These are phyloP conservation scores for Chrysanthemum lavandulifolium DNA, from an alignment of 129 eudicot genomes.

Conservation along the genomic window DNA sequence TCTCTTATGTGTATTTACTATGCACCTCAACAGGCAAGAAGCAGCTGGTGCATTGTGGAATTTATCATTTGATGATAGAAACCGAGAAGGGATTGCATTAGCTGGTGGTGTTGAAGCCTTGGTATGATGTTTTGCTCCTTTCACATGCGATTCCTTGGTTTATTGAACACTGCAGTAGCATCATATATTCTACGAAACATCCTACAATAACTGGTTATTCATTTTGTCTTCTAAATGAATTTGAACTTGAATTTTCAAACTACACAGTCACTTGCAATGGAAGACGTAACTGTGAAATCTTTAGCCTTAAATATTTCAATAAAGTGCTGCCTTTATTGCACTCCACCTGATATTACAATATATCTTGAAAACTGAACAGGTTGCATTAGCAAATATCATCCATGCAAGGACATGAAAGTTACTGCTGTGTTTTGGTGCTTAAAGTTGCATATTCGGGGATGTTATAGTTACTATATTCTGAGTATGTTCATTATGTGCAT, in stretches of 20 bases:
- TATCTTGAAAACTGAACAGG: not conserved
- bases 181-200: constrained; percentile 6
- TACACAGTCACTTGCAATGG: not conserved
- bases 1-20: not conserved
- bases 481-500: not conserved
- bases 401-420: too few species aligned
- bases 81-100: constrained; percentile 90
- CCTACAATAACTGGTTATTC: not conserved
- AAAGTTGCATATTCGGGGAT: too few species aligned
- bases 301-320: not conserved
- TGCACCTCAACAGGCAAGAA: constrained; percentile 65
- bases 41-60: constrained; percentile 99
- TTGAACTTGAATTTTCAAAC: not conserved
- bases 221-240: constrained; percentile 8
- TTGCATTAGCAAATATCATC: too few species aligned
- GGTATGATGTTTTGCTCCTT: constrained; percentile 51
- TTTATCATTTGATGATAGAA: constrained; percentile 91
- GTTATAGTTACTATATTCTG: too few species aligned
- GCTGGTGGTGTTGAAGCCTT: constrained; percentile 98
- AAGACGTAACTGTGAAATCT: not conserved
- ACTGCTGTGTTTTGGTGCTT: too few species aligned
- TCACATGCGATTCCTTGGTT: constrained; percentile 8
- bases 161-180: constrained; percentile 14
- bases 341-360: constrained; percentile 9
- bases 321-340: constrained; percentile 14